Base-by-base conservation (phyloP, 208 protist genomes). In the Trichomonas vaginalis region DNA sequence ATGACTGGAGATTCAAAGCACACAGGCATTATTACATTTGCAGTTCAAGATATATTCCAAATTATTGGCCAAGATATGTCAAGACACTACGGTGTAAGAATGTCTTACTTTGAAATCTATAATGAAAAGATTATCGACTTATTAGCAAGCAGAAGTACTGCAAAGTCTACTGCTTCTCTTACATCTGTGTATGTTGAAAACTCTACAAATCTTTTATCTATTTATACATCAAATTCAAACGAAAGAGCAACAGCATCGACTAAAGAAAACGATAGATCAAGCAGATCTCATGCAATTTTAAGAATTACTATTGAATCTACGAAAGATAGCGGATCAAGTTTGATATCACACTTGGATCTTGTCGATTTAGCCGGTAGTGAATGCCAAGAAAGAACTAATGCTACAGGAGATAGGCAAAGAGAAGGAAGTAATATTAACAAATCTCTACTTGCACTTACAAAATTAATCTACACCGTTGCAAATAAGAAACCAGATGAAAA, bases 391-490 rank as follows among this genome's bases (percentile, higher is more conserved):
- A 12, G n/a, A 27, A 95, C 96, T 45, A 96, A 95, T 42, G 95
- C 92, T 32, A 79, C 83, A 70, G 96, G 96, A 21, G 49, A 96
- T 45, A 83, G 96, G 8, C 95, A 96, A 51, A 96, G 95, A 45
- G 96, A 96, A 70, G 96, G 97, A 39, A 97, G 96, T 23, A 97
- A 97, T 70, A 98, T 98, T 96, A 98, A 98, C 95, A 95, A 97
- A 21, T 97, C 97, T 42, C 97, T 98, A 51, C 97, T 97, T 17
- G 97, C 97, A 9, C 96, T 98, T 23, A 96, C 97, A 46, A 97
- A 97, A 79, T 86, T 96, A 47, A 95, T 95, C 14, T 70, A 70
- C 21, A 32, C 12, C 21, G 56, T 27, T n/a, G 56, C 56, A 70
- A 80, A 80, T 80, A 49, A 49, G 21, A 23, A 79, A 35, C 37